These are phyloP conservation scores for Tardiomyces depauwii DNA, from an alignment of 1,139 yeast genomes.

Conservation along the genomic window DNA sequence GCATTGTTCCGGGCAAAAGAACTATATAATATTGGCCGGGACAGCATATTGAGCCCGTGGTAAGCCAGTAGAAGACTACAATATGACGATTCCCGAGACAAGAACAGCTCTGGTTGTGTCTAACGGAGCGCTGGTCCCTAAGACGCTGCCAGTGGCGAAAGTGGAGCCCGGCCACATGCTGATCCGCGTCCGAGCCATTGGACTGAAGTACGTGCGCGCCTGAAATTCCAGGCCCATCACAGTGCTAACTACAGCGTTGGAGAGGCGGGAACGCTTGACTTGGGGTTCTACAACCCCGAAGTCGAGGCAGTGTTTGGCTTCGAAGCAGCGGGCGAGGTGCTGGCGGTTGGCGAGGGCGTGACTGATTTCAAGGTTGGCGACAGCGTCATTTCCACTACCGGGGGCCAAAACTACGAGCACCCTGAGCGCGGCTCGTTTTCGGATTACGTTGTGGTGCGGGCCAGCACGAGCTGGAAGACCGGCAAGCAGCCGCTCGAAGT, in stretches of 20 bases:
- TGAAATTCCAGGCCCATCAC: too few species aligned
- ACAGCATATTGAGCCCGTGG: too few species aligned
- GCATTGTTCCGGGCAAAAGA: too few species aligned
- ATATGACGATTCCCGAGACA: not conserved
- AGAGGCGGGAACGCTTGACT: constrained; percentile 37
- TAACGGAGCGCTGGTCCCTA: not conserved
- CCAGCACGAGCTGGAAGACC: too few species aligned
- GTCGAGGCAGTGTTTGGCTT: constrained; percentile 40
- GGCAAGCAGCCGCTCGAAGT: constrained; percentile 8
- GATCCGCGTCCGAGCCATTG: constrained; percentile 46
- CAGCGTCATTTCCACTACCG: constrained; percentile 54
- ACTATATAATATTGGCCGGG: too few species aligned
- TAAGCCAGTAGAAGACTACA: too few species aligned
- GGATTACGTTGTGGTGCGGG: too few species aligned
- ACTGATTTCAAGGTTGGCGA: constrained; percentile 82
- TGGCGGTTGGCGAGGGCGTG: constrained; percentile 87
- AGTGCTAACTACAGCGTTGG: constrained; percentile 27
- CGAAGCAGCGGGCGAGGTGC: constrained; percentile 96
- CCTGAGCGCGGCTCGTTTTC: constrained; percentile 1
- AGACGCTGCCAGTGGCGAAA: not conserved
- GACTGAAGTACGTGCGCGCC: constrained; percentile 69
- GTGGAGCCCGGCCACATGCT: constrained; percentile 33
- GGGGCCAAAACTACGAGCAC: constrained; percentile 1
- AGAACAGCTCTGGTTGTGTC: not conserved
- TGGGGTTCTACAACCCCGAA: constrained; percentile 26